phyloP scores from a whole-genome alignment of 495 filamentous ascomycete genomes.

The Penicillium robsamsonii region DNA sequence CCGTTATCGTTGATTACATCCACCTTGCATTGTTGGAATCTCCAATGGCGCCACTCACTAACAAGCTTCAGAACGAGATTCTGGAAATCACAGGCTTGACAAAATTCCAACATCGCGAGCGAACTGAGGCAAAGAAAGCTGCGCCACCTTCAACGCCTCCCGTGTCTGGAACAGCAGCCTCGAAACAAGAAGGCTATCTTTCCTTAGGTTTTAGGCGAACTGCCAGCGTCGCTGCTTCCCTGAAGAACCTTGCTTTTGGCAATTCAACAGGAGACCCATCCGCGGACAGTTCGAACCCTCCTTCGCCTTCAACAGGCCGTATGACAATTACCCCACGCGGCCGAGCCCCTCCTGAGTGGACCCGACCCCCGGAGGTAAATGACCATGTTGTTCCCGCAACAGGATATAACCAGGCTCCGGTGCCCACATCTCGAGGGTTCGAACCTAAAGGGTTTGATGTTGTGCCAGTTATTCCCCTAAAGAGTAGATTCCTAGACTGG shows the following conservation, averaged over 20 bases:
- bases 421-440: constrained; percentile 73
- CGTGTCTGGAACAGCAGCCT: constrained; percentile 31
- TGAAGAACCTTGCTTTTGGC: constrained; percentile 69
- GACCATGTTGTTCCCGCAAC: constrained; percentile 66
- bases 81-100: constrained; percentile 51
- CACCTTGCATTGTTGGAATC: constrained; percentile 75
- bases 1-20: constrained; percentile 77
- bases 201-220: constrained; percentile 62
- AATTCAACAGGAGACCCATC: constrained; percentile 32
- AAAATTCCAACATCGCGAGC: constrained; percentile 45
- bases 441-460: constrained; percentile 55
- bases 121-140: constrained; percentile 38
- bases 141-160: constrained; percentile 54
- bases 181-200: constrained; percentile 64
- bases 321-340: constrained; percentile 51
- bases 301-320: constrained; percentile 39
- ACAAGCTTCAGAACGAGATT: constrained; percentile 74
- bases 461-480: constrained; percentile 64
- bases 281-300: constrained; percentile 23
- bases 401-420: constrained; percentile 71
- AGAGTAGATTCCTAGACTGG: constrained; percentile 87
- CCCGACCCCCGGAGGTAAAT: constrained; percentile 72
- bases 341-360: constrained; percentile 68
- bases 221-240: constrained; percentile 67
- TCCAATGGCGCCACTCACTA: constrained; percentile 65